Conservation (phyloP, 2,329 filamentous ascomycete species). For the Phyllosticta citrichinensis region DNA sequence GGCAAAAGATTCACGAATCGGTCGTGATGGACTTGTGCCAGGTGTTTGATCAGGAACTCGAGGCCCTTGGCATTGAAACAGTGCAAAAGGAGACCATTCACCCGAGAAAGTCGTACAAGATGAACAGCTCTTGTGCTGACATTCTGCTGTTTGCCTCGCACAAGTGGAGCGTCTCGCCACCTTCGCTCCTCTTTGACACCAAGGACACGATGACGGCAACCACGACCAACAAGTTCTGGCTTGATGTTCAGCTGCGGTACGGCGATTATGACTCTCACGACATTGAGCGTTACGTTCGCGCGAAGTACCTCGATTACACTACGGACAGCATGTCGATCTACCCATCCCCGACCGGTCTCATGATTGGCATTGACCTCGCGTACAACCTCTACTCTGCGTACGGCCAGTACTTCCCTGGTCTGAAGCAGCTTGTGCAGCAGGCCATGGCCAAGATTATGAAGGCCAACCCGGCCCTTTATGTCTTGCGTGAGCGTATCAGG, state of each 20-base stretch:
- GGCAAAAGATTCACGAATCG: slow-evolving; percentile 99
- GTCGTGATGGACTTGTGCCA: slow-evolving; percentile 99
- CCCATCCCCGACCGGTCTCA: slow-evolving; percentile 88
- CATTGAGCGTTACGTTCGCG: slow-evolving; percentile 92
- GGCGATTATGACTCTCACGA: slow-evolving; percentile 99
- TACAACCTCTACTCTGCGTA: slow-evolving; percentile 99
- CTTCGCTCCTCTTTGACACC: slow-evolving; percentile 87
- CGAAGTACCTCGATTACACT: slow-evolving; percentile 98
- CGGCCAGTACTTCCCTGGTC: slow-evolving; percentile 94
- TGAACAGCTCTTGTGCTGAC: slow-evolving; percentile 98
- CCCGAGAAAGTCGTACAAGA: slow-evolving; percentile 99
- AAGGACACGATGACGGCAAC: slow-evolving; percentile 91
- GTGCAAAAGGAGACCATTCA: slow-evolving; percentile 99
- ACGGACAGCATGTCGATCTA: slow-evolving; percentile 99
- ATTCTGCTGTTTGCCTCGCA: slow-evolving; percentile 94
- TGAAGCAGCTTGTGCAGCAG: slow-evolving; percentile 92
- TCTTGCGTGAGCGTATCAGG: slow-evolving; percentile 91
- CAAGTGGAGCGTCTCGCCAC: slow-evolving; percentile 96
- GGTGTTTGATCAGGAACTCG: slow-evolving; percentile 94
- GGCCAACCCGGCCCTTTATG: slow-evolving; percentile 92
- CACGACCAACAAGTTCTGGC: slow-evolving; percentile 98
- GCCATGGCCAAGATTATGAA: slow-evolving; percentile 99
- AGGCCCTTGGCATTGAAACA: slow-evolving; percentile 90
- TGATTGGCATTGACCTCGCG: slow-evolving; percentile 95
- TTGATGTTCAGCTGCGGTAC: slow-evolving; percentile 92